Percentiles rank a stretch among this genome's conserved stretches.
Evolutionary conservation across 352 stramenopile species (phyloP).

Genomic region (Saprolegnia parasitica): DNA sequence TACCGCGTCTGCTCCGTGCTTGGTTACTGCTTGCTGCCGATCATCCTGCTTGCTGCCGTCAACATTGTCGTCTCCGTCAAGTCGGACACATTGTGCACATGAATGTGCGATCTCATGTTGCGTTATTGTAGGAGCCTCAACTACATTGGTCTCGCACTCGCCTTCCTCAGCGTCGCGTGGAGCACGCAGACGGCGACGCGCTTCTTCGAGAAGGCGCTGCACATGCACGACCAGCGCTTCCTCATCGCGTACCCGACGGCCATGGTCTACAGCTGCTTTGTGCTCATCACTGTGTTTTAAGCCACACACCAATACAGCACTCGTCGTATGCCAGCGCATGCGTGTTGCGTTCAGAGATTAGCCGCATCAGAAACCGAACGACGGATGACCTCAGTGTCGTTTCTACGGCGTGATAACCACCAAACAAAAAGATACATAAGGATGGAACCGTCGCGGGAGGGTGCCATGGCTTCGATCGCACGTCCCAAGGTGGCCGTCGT

Average conservation of each 20-base stretch:
- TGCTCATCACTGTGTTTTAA: slow-evolving; percentile 98
- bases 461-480: too few species aligned
- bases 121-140: slow-evolving; percentile 38
- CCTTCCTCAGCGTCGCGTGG: slow-evolving; percentile 88
- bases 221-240: slow-evolving; percentile 95
- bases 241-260: slow-evolving; percentile 97
- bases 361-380: too few species aligned
- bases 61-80: slow-evolving; percentile 90
- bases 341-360: too few species aligned
- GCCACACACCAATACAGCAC: neutral
- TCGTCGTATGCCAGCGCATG: too few species aligned
- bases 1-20: slow-evolving; percentile 93
- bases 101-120: neutral
- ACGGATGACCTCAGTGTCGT: too few species aligned
- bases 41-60: slow-evolving; percentile 92
- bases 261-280: slow-evolving; percentile 97
- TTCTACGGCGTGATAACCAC: too few species aligned
- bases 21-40: slow-evolving; percentile 96
- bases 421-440: too few species aligned
- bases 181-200: slow-evolving; percentile 92
- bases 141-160: slow-evolving; percentile 78
- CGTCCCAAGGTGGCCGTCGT: too few species aligned
- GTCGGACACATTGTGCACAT: slow-evolving; percentile 26
- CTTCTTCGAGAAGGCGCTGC: slow-evolving; percentile 94
- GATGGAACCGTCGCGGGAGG: too few species aligned